These are phyloP conservation scores for Boletus sp. DNA, from an alignment of 768 basidiomycete genomes.

Conservation along the genomic window DNA sequence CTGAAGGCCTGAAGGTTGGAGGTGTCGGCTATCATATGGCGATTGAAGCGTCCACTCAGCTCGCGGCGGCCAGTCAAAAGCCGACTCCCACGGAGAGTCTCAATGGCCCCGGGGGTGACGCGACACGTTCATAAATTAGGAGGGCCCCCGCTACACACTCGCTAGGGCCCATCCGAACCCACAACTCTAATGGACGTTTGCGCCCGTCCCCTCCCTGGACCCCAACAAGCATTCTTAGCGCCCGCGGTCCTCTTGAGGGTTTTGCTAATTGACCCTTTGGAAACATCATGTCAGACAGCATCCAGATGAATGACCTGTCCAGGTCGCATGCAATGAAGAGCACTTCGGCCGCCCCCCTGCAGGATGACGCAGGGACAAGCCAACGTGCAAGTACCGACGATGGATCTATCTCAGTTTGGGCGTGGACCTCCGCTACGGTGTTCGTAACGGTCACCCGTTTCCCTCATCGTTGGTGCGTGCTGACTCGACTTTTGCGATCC, in stretches of 20 bases:
- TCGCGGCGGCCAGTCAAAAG: background rate
- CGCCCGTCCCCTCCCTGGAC: background rate
- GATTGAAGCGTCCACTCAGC: background rate
- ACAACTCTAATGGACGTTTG: background rate
- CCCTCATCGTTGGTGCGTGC: background rate
- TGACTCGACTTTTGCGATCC: background rate
- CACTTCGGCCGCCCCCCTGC: slow-evolving; percentile 8
- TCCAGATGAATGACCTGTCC: slow-evolving; percentile 43
- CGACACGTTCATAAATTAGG: background rate
- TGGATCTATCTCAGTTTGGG: slow-evolving; percentile 36
- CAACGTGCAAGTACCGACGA: slow-evolving; percentile 13
- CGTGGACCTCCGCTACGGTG: slow-evolving; percentile 35
- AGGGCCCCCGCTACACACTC: too few species aligned
- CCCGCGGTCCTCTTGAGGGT: background rate
- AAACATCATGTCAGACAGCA: slow-evolving; percentile 28
- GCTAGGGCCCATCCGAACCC: too few species aligned
- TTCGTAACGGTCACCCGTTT: slow-evolving; percentile 16
- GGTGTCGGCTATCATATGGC: background rate
- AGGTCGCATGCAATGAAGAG: background rate
- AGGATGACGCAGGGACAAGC: slow-evolving; percentile 1
- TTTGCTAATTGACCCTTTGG: background rate
- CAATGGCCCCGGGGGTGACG: background rate
- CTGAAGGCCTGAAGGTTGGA: background rate
- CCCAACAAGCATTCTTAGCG: too few species aligned
- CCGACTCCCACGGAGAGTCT: background rate